Percentiles rank a stretch among this genome's conserved stretches.
Evolutionary conservation across 225 moss, liverwort and hornwort genomes (phyloP).

Genomic region (Physcomitrellopsis africana): DNA sequence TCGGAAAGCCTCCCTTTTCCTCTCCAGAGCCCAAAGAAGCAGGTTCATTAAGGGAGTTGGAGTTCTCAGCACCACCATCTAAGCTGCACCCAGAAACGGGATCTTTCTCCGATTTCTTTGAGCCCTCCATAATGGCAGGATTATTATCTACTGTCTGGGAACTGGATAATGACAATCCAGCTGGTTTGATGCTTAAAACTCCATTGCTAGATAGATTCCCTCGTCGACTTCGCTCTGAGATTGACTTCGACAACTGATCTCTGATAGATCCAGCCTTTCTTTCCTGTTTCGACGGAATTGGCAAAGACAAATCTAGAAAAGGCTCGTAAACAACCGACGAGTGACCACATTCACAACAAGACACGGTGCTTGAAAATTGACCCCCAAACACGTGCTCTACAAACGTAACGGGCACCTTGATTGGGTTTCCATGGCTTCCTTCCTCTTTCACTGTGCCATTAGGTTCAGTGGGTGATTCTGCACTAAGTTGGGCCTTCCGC

Average conservation of each 20-base stretch:
- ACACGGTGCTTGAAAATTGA: slow-evolving; percentile 79
- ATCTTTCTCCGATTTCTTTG: not conserved
- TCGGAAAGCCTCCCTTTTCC: not conserved
- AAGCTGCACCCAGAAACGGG: slow-evolving; percentile 3
- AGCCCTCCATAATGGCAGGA: no score
- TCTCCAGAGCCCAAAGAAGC: slow-evolving; percentile 12
- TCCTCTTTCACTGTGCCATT: slow-evolving; percentile 16
- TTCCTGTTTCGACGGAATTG: slow-evolving; percentile 67
- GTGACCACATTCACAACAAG: slow-evolving; percentile 81
- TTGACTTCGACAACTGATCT: slow-evolving; percentile 4
- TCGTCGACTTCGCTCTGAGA: no score
- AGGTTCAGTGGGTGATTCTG: not conserved
- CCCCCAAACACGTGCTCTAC: slow-evolving; percentile 83
- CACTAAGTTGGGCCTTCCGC: slow-evolving; percentile 32
- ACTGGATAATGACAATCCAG: no score
- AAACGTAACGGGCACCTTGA: slow-evolving; percentile 56
- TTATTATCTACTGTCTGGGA: no score
- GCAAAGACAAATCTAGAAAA: slow-evolving; percentile 78
- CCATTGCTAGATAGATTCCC: no score
- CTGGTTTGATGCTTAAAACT: no score
- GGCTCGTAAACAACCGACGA: slow-evolving; percentile 83
- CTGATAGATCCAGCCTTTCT: slow-evolving; percentile 34
- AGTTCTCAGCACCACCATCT: slow-evolving; percentile 19
- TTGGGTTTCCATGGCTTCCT: not conserved
- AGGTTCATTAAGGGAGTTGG: not conserved